Percentiles rank a stretch among this genome's conserved stretches.
Conservation (phyloP, 441 rosid genomes). For the Arabidopsis hybrid region DNA sequence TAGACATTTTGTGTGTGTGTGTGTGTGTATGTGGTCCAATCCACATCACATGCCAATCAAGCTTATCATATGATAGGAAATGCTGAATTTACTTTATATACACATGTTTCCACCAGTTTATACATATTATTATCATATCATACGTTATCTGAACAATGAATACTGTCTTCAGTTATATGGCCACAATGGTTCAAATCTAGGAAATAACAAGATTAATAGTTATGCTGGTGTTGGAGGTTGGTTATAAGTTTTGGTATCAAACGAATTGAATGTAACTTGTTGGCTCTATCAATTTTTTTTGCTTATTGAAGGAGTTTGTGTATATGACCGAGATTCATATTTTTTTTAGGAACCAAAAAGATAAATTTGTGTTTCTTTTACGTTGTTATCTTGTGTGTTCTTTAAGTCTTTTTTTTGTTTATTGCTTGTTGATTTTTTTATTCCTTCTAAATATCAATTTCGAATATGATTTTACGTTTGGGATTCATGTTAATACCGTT, state of each 20-base stretch:
- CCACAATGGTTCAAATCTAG: not conserved
- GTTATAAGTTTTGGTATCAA: not conserved
- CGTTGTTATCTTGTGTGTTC: no score
- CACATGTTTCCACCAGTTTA: not conserved
- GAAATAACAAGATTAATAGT: not conserved
- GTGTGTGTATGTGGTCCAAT: conserved; percentile 38
- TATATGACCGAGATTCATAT: no score
- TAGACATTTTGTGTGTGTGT: conserved; percentile 8
- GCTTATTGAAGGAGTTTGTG: no score
- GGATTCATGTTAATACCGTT: no score
- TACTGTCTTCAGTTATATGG: not conserved
- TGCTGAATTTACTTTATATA: conserved; percentile 7
- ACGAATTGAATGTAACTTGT: not conserved
- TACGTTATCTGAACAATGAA: not conserved
- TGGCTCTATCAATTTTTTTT: no score
- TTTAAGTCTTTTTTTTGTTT: no score
- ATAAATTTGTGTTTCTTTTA: no score
- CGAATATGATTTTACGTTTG: no score
- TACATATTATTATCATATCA: not conserved
- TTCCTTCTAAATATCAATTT: no score
- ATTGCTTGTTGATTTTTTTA: no score
- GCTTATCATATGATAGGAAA: conserved; percentile 30
- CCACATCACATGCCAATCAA: conserved; percentile 44
- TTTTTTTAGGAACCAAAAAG: no score
- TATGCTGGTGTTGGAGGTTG: conserved; percentile 3